These are phyloP conservation scores for Micractinium sp. DNA, from an alignment of 139 green algal species.

Conservation along the genomic window DNA sequence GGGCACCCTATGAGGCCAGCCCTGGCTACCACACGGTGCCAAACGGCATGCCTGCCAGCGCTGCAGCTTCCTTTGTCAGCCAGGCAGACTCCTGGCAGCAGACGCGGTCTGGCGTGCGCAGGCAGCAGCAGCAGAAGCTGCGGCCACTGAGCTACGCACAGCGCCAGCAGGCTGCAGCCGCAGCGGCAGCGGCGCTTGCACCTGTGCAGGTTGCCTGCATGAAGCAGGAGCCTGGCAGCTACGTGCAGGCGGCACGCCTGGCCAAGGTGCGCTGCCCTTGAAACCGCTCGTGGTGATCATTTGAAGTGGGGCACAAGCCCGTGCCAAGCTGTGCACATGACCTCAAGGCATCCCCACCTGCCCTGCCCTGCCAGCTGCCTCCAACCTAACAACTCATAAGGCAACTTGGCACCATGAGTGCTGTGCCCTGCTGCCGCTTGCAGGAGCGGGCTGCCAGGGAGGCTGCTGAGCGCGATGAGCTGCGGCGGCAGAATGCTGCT, in stretches of 20 bases:
- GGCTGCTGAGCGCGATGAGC: slow-evolving; percentile 14
- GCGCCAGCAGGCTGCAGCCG: not conserved
- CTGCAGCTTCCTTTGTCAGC: not conserved
- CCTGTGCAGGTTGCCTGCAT: not conserved
- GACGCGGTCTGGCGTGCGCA: not conserved
- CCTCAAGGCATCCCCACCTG: too few species aligned
- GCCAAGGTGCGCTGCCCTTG: not conserved
- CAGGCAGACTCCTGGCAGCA: not conserved
- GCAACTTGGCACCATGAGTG: not conserved
- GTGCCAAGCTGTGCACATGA: too few species aligned
- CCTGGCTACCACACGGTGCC: not conserved
- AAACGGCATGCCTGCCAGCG: not conserved
- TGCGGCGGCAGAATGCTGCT: not conserved
- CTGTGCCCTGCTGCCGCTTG: not conserved
- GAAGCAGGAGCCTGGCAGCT: not conserved
- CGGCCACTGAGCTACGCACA: slow-evolving; percentile 1
- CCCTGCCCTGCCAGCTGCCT: too few species aligned
- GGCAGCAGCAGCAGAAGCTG: not conserved
- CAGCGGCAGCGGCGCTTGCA: not conserved
- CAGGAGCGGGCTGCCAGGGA: slow-evolving; percentile 15
- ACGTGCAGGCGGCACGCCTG: not conserved
- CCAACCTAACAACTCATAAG: too few species aligned
- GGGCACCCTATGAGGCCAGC: not conserved
- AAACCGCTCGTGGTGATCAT: not conserved
- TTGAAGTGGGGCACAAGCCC: too few species aligned